Base-by-base conservation (phyloP, 2,329 filamentous ascomycete species). In the Fusarium sp. region DNA sequence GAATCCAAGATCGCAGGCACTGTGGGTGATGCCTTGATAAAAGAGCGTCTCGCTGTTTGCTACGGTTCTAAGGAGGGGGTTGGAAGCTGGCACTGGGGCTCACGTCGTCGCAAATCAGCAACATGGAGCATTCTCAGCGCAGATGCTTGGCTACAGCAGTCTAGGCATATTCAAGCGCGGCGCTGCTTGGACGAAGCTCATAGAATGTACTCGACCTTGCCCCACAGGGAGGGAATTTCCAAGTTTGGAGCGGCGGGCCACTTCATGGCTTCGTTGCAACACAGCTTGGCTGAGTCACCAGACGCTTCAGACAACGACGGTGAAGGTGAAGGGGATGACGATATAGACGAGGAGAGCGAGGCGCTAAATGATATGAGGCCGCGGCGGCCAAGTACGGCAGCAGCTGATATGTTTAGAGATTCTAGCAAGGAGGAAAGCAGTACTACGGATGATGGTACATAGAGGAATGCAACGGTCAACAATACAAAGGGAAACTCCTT, bases 61-160 rank as follows among this genome's bases (percentile, higher is more conserved):
- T 97, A 95, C 79, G 88, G 88, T 1, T 89, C 91, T 4, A 92
- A 92, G 70, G 85, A 85, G 28, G 90, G 92, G 4, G 81, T 89
- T 5, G 90, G 91, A 2, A 87, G 86, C 10, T 86, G 89, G 63
- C 82, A 83, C 37, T 92, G 90, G 84, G 94, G 94, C 16, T 85
- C 86, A 10, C 86, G 95, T 65, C 86, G 86, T 62, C 86, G 96
- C 49, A 99, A 97, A 82, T 92, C 94, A 3, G 96, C 92, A 0
- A 87, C 97, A 68, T 99, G 94, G 94, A 91, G 90, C 70, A 85
- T 96, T 23, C 85, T 97, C 38, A 91, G 92, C 2, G 90, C 94
- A 1, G 92, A 97, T 73, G 86, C 89, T 2, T 99, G 96, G 96
- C 83, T 95, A 56, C 86, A 86, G 51, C 87, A 94, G 66, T 88